Percentiles rank a stretch among this genome's conserved stretches.
These are phyloP conservation scores for Dactylellina parvicollis DNA, from an alignment of 2,329 filamentous ascomycete species.

Conservation along the genomic window DNA sequence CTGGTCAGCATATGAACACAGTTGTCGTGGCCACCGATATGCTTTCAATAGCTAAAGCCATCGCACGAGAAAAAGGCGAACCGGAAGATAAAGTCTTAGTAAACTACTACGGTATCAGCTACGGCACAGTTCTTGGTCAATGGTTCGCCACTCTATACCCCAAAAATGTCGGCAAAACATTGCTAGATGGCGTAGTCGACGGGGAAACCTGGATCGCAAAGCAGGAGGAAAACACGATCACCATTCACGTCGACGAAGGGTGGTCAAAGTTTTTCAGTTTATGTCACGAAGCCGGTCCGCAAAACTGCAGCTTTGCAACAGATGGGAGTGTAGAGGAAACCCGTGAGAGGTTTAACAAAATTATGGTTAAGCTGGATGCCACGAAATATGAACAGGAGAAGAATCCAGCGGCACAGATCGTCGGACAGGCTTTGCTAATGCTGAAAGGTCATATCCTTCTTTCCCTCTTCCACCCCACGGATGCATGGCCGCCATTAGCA, in stretches of 20 bases:
- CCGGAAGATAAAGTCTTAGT: conserved; percentile 28
- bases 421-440: neutral
- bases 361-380: conserved; percentile 37
- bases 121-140: conserved; percentile 45
- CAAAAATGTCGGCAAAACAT: conserved; percentile 33
- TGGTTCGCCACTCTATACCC: conserved; percentile 50
- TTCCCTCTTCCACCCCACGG: conserved; percentile 4
- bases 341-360: conserved; percentile 25
- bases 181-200: conserved; percentile 45
- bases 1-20: conserved; percentile 39
- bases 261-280: conserved; percentile 38
- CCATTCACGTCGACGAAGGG: conserved; percentile 30
- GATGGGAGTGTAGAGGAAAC: conserved; percentile 11
- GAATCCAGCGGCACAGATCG: neutral
- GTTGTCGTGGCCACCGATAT: conserved; percentile 46
- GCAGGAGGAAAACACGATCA: neutral
- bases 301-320: conserved; percentile 30
- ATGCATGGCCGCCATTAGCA: conserved; percentile 10
- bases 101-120: conserved; percentile 42
- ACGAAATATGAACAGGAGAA: conserved; percentile 31
- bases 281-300: conserved; percentile 25
- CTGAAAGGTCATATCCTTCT: conserved; percentile 6
- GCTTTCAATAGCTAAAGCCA: conserved; percentile 37
- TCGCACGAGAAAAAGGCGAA: conserved; percentile 27
- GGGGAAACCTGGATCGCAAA: conserved; percentile 13